Conservation (phyloP, 495 filamentous ascomycete genomes). For the Daldinia childiae region DNA sequence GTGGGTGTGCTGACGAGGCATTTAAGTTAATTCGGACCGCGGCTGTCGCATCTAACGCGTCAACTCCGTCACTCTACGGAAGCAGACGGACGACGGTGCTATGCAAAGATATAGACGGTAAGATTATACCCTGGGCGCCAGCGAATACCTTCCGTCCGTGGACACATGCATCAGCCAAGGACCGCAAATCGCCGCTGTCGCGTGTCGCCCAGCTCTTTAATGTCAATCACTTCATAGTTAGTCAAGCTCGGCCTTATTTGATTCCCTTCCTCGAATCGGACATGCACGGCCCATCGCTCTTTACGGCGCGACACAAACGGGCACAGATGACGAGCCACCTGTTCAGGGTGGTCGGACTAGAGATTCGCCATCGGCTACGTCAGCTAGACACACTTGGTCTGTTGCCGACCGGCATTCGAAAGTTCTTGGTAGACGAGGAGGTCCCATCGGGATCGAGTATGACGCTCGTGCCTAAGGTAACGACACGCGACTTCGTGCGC, state of each 20-base stretch:
- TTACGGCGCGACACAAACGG: slow-evolving; percentile 65
- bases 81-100: slow-evolving; percentile 70
- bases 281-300: slow-evolving; percentile 74
- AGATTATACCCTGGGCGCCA: slow-evolving; percentile 81
- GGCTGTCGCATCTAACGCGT: slow-evolving; percentile 89
- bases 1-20: slow-evolving; percentile 27
- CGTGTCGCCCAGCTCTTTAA: slow-evolving; percentile 94
- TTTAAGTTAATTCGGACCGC: slow-evolving; percentile 87
- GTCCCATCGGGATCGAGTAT: slow-evolving; percentile 78
- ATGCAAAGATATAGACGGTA: slow-evolving; percentile 83
- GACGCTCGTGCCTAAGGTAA: slow-evolving; percentile 84
- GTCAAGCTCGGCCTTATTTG: slow-evolving; percentile 79
- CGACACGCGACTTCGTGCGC: slow-evolving; percentile 72
- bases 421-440: slow-evolving; percentile 87
- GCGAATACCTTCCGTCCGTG: slow-evolving; percentile 74
- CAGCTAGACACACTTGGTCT: slow-evolving; percentile 82
- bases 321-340: slow-evolving; percentile 69
- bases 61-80: slow-evolving; percentile 70
- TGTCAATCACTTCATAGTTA: slow-evolving; percentile 87
- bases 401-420: slow-evolving; percentile 72
- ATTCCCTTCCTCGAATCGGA: slow-evolving; percentile 87
- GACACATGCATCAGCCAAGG: slow-evolving; percentile 73
- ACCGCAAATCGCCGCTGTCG: slow-evolving; percentile 80
- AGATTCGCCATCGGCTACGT: slow-evolving; percentile 81
- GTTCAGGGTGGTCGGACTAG: slow-evolving; percentile 73